phyloP scores from a whole-genome alignment of 2,329 filamentous ascomycete genomes.

The Gnomoniopsis sp. region DNA sequence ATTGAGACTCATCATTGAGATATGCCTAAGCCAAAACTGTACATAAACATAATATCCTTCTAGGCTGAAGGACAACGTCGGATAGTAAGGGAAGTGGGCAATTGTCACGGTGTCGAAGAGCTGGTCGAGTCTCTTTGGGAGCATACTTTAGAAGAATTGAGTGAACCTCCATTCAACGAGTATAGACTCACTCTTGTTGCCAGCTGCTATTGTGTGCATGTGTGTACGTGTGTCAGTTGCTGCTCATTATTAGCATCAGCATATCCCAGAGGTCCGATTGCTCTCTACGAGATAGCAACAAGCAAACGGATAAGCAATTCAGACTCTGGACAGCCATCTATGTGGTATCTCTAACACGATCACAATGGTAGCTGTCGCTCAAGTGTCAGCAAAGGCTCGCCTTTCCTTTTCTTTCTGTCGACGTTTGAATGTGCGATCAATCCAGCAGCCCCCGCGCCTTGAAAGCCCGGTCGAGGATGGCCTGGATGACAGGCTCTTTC shows the following conservation, averaged over 20 bases:
- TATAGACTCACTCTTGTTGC: too few relatives aligned
- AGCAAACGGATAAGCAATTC: background rate
- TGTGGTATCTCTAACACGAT: too few relatives aligned
- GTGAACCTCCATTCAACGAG: too few relatives aligned
- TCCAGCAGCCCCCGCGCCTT: background rate
- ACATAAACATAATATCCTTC: constrained; percentile 1
- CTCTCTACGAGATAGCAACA: background rate
- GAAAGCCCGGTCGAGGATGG: constrained; percentile 8
- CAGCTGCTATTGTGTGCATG: background rate
- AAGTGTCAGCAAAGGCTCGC: background rate
- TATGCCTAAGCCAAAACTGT: background rate
- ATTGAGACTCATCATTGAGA: background rate
- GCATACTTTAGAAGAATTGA: too few relatives aligned
- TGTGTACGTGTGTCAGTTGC: background rate
- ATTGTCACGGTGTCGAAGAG: too few relatives aligned
- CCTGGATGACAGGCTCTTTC: constrained; percentile 2
- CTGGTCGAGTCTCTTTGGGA: too few relatives aligned
- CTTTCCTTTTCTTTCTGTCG: too few relatives aligned
- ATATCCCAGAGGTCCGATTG: too few relatives aligned
- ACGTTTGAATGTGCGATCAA: background rate
- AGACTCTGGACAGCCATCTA: background rate
- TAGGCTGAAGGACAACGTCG: background rate
- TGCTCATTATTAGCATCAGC: background rate
- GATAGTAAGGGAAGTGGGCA: too few relatives aligned
- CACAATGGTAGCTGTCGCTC: background rate